A percentile compares a stretch with the other conserved stretches of the same genome.
phyloP scores from a whole-genome alignment of 108 stramenopile species.

The Cyclotella cryptica region DNA sequence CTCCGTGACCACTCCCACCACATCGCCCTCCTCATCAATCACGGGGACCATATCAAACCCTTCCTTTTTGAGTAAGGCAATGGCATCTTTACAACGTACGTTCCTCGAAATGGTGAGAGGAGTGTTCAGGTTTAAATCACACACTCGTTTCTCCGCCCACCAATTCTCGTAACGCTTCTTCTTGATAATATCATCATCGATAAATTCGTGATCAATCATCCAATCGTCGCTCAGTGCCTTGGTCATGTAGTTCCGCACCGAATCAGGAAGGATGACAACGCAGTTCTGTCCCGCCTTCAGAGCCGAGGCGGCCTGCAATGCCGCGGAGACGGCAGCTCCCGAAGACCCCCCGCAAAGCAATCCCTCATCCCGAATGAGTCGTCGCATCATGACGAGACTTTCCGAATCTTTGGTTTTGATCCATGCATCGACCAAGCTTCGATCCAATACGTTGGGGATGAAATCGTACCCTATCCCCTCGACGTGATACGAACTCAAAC shows the following conservation, averaged over 20 bases:
- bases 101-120: constrained; percentile 89
- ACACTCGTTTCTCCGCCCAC: constrained; percentile 83
- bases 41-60: constrained; percentile 97
- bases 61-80: constrained; percentile 81
- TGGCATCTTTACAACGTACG: constrained; percentile 88
- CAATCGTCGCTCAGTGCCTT: constrained; percentile 93
- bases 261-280: constrained; percentile 91
- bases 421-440: constrained; percentile 81
- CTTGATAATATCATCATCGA: constrained; percentile 79
- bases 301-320: constrained; percentile 74
- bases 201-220: constrained; percentile 92
- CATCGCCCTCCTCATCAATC: constrained; percentile 68
- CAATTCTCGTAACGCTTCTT: constrained; percentile 64
- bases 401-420: constrained; percentile 85
- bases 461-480: constrained; percentile 98
- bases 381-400: constrained; percentile 81
- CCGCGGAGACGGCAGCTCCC: constrained; percentile 83
- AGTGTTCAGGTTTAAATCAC: constrained; percentile 81
- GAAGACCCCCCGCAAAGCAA: constrained; percentile 91
- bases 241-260: constrained; percentile 96
- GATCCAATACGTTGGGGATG: constrained; percentile 90
- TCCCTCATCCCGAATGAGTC: constrained; percentile 91
- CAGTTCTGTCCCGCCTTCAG: constrained; percentile 78
- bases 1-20: constrained; percentile 95
- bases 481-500: constrained; percentile 81